Evolutionary conservation across 2,329 filamentous ascomycete species (phyloP).

Genomic region (Sclerotinia subarctica): DNA sequence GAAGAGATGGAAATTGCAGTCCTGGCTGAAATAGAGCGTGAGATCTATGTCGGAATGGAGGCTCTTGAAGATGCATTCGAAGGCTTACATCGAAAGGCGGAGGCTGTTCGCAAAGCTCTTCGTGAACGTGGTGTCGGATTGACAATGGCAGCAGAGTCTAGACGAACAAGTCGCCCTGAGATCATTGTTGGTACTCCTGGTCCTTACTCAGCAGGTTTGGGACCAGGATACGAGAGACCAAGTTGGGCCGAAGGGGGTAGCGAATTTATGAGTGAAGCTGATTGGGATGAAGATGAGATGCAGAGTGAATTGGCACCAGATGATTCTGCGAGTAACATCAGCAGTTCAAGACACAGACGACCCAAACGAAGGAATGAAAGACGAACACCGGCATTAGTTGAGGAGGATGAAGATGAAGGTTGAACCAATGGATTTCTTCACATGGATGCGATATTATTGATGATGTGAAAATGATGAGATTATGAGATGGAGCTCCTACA

Average conservation of each 20-base stretch:
- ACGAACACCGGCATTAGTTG: slow-evolving; percentile 68
- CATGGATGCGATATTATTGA: slow-evolving; percentile 3
- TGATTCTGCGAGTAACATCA: slow-evolving; percentile 78
- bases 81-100: slow-evolving; percentile 79
- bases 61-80: slow-evolving; percentile 92
- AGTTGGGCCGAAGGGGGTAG: slow-evolving; percentile 33
- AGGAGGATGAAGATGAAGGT: slow-evolving; percentile 62
- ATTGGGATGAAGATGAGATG: slow-evolving; percentile 48
- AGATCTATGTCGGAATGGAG: slow-evolving; percentile 94
- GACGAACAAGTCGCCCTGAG: slow-evolving; percentile 33
- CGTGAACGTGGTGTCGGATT: slow-evolving; percentile 81
- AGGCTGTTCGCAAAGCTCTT: slow-evolving; percentile 72
- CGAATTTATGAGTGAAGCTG: slow-evolving; percentile 48
- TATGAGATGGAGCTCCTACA: neutral
- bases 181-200: slow-evolving; percentile 45
- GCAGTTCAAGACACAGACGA: slow-evolving; percentile 63
- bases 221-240: slow-evolving; percentile 38
- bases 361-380: slow-evolving; percentile 67
- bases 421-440: slow-evolving; percentile 15
- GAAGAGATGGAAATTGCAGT: slow-evolving; percentile 92
- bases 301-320: slow-evolving; percentile 66
- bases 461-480: slow-evolving; percentile 7
- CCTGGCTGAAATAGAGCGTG: slow-evolving; percentile 84
- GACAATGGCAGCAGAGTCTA: slow-evolving; percentile 35
- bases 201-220: slow-evolving; percentile 33